Conservation (phyloP, 2,329 filamentous ascomycete species). For the Beauveria australis region DNA sequence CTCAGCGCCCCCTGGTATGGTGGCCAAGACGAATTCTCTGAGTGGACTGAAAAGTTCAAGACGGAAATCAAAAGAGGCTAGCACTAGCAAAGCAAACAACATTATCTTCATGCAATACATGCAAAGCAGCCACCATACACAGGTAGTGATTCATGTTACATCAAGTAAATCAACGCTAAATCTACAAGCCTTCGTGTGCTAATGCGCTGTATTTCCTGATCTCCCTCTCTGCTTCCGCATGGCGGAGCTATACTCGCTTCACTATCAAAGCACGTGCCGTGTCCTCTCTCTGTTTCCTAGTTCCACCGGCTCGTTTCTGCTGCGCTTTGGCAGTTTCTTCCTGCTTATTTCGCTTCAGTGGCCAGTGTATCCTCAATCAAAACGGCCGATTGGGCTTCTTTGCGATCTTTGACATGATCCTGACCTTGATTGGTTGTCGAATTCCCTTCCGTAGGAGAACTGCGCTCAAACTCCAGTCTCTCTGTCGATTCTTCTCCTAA, state of each 20-base stretch:
- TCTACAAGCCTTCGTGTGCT: neutral
- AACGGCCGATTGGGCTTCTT: neutral
- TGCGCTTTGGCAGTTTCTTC: neutral
- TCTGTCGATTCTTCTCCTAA: slow-evolving; percentile 1
- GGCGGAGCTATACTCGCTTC: neutral
- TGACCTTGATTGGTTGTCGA: neutral
- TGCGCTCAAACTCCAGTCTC: neutral
- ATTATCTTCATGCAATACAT: neutral
- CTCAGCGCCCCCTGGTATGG: slow-evolving; percentile 55
- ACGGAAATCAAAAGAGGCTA: slow-evolving; percentile 38
- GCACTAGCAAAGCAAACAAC: neutral
- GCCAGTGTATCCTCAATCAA: neutral
- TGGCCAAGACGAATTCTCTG: slow-evolving; percentile 65
- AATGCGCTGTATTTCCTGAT: neutral
- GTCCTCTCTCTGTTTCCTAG: too few species aligned
- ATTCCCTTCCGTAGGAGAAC: neutral
- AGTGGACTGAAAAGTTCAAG: slow-evolving; percentile 60
- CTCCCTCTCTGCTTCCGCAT: neutral
- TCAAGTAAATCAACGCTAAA: neutral
- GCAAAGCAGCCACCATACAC: neutral
- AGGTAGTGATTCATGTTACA: neutral
- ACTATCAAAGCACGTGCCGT: neutral
- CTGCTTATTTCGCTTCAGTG: neutral
- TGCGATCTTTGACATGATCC: neutral
- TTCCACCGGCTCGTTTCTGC: too few species aligned